Conservation (phyloP, 495 filamentous ascomycete species). For the Penicillium macrosclerotiorum region DNA sequence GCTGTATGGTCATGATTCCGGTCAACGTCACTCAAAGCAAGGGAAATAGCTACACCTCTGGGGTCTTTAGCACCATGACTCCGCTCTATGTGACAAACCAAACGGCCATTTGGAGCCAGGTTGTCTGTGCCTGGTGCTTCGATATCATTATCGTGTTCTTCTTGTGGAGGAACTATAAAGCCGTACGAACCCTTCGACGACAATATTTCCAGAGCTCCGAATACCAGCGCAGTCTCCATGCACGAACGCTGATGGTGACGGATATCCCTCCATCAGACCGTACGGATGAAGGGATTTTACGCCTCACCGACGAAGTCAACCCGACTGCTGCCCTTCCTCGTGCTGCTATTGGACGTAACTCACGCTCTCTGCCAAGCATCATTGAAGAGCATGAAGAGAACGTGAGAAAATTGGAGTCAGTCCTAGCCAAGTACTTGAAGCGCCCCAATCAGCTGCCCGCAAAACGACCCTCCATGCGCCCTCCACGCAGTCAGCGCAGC, state of each 20-base stretch:
- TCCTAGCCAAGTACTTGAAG: conserved; percentile 85
- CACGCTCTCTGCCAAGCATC: conserved; percentile 78
- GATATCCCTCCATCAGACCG: conserved; percentile 73
- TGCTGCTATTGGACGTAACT: conserved; percentile 84
- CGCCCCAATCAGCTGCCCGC: conserved; percentile 78
- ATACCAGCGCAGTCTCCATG: conserved; percentile 84
- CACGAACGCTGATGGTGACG: conserved; percentile 88
- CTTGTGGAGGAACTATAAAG: conserved; percentile 87
- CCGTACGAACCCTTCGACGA: conserved; percentile 65
- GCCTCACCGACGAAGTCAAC: conserved; percentile 71
- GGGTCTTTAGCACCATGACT: conserved; percentile 52
- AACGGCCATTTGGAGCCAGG: conserved; percentile 71
- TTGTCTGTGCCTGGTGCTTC: conserved; percentile 76
- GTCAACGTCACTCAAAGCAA: conserved; percentile 64
- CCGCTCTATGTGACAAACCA: conserved; percentile 44
- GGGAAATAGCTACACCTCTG: conserved; percentile 19
- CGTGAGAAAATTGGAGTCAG: conserved; percentile 77
- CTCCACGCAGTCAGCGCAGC: conserved; percentile 64
- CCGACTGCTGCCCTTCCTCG: conserved; percentile 74
- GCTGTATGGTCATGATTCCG: conserved; percentile 78
- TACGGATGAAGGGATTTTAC: conserved; percentile 82
- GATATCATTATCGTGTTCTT: conserved; percentile 74
- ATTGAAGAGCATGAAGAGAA: conserved; percentile 80
- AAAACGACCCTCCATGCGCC: conserved; percentile 74
- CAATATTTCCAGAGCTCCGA: conserved; percentile 83